phyloP scores from a whole-genome alignment of 2,329 filamentous ascomycete species.

The Lasiodiplodia gonubiensis region DNA sequence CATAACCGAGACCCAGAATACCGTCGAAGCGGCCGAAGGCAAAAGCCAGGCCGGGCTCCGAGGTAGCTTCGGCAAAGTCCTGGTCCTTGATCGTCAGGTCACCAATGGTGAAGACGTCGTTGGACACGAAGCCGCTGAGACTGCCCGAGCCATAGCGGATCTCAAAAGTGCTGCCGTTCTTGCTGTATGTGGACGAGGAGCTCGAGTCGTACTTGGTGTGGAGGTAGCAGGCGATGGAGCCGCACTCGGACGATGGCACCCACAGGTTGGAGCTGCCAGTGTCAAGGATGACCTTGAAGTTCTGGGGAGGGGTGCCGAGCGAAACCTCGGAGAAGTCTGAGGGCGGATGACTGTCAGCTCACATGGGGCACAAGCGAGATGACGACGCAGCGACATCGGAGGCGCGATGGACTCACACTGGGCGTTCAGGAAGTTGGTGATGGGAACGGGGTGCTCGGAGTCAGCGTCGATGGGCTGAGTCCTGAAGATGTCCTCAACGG shows the following conservation, averaged over 20 bases:
- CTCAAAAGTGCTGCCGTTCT: slow-evolving; percentile 90
- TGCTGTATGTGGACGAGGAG: slow-evolving; percentile 86
- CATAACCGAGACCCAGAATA: slow-evolving; percentile 91
- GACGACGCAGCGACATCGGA: not conserved
- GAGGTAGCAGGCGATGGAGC: slow-evolving; percentile 96
- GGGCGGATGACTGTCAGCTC: slow-evolving; percentile 11
- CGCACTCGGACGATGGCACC: slow-evolving; percentile 90
- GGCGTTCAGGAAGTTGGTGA: slow-evolving; percentile 98
- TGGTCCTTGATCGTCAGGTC: slow-evolving; percentile 87
- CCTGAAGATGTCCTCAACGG: slow-evolving; percentile 77
- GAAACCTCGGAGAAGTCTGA: slow-evolving; percentile 96
- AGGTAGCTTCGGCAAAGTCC: slow-evolving; percentile 95
- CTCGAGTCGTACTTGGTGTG: slow-evolving; percentile 96
- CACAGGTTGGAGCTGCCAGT: slow-evolving; percentile 99
- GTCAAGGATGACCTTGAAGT: slow-evolving; percentile 98
- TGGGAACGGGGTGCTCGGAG: slow-evolving; percentile 78
- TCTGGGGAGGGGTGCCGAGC: slow-evolving; percentile 88
- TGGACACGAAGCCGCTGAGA: slow-evolving; percentile 90
- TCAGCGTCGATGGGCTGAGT: slow-evolving; percentile 70
- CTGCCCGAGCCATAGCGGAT: slow-evolving; percentile 96
- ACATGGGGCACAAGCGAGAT: not conserved
- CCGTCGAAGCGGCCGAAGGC: slow-evolving; percentile 98
- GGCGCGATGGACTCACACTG: slow-evolving; percentile 73
- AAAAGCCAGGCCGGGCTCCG: slow-evolving; percentile 94
- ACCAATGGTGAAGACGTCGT: slow-evolving; percentile 85